Conservation (phyloP, 495 filamentous ascomycete species). For the Elaphomyces granulatus region DNA sequence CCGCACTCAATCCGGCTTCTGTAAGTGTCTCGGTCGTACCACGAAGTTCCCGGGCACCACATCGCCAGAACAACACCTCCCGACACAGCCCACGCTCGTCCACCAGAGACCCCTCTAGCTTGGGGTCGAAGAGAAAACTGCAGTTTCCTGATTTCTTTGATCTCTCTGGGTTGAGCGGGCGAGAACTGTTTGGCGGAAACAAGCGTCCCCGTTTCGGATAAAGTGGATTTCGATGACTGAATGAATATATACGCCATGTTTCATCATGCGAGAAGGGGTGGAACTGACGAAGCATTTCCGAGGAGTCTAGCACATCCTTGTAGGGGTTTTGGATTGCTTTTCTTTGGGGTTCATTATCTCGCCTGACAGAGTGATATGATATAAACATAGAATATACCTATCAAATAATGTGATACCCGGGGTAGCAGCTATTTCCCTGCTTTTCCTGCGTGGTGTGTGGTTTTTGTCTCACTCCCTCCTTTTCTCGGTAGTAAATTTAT, state of each 20-base stretch:
- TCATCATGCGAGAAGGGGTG: constrained; percentile 16
- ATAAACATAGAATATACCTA: constrained; percentile 29
- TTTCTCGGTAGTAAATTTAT: no score
- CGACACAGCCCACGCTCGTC: constrained; percentile 30
- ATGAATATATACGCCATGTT: constrained; percentile 17
- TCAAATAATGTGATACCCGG: constrained; percentile 28
- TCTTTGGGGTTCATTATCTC: constrained; percentile 7
- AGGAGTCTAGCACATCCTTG: constrained; percentile 31
- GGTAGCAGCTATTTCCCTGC: constrained; percentile 17
- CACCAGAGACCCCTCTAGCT: constrained; percentile 30
- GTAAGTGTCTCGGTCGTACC: constrained; percentile 39
- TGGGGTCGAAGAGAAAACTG: constrained; percentile 66
- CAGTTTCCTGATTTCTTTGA: constrained; percentile 74
- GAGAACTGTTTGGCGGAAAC: constrained; percentile 50
- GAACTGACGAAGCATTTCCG: constrained; percentile 27
- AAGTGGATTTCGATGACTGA: constrained; percentile 27
- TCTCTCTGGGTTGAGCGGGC: constrained; percentile 49
- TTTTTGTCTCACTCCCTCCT: constrained; percentile 2
- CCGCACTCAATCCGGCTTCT: constrained; percentile 24
- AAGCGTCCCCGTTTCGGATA: constrained; percentile 61
- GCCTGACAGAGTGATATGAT: no score
- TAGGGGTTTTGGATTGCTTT: constrained; percentile 10
- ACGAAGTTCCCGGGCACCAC: constrained; percentile 34
- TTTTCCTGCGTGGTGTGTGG: not conserved
- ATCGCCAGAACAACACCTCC: constrained; percentile 33